Evolutionary conservation across 306 rosid species (phyloP), one percentile per base, ranked within the genome.

Genomic region (Erythrophleum fordii): DNA sequence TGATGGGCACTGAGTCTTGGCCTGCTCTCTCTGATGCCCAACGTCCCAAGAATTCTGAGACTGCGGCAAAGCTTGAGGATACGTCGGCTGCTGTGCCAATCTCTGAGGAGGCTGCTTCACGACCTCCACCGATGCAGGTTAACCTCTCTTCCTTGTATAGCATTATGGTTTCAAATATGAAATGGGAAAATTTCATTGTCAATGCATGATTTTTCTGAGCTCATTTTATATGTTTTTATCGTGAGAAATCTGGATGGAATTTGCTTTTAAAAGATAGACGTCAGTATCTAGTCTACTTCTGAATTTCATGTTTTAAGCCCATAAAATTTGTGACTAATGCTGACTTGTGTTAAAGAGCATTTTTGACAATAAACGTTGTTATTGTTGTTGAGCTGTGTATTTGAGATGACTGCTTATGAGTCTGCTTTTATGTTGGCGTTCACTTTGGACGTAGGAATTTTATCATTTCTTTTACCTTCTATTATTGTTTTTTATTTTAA

Each of bases 21-120:
- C 98, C 99, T 26, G 91, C 98, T 69, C 92, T 95, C 8, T 77
- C 94, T 39, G 94, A 90, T 56, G 94, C 96, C 2, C 98, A 89
- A 37, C 86, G 83, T 22, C 81, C 91, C 37, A 92, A 91, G 88
- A 84, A 35, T 83, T 51, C 82, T 14, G 91, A 72, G 11, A 51
- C 78, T 71, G 80, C 83, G 5, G 45, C 82, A 1, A 91, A 85
- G 80, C 77, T 86, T 16, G 86, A 73, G 13, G 75, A 81, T 79
- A 44, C 64, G 4, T 79, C 23, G 23, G 42, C 62, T 67, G 69
- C 83, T 45, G 81, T 66, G 74, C 61, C 87, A 58, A 83, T 28
- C 58, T 73, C 80, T 78, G 86, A 69, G 56, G 90, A 79, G 59
- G 48, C 61, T 61, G 82, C 87, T 76, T 72, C 87, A 3, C 78